Conservation (phyloP, 225 moss, liverwort and hornwort species). For the Takakia lepidozioides region DNA sequence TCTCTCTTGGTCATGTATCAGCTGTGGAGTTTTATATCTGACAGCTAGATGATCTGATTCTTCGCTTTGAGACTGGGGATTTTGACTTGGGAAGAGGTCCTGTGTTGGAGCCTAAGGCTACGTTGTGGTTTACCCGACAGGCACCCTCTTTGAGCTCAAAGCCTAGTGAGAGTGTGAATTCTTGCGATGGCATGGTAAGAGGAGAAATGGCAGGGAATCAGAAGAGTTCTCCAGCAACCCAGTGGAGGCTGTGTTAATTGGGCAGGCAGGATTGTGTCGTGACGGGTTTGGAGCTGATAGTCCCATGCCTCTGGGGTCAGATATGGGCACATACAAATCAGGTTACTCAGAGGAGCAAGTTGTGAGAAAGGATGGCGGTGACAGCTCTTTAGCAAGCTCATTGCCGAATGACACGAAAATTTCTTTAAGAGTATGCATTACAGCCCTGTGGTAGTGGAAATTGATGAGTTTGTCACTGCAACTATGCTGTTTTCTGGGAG, state of each 20-base stretch:
- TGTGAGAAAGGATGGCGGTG: no score
- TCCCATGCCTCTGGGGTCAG: no score
- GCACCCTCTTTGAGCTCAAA: not conserved
- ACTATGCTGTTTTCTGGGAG: conserved; percentile 10
- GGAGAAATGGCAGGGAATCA: not conserved
- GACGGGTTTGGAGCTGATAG: conserved; percentile 2
- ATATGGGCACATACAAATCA: no score
- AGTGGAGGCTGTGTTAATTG: not conserved
- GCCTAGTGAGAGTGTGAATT: not conserved
- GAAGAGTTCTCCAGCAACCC: not conserved
- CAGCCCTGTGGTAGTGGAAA: not conserved
- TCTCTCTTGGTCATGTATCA: not conserved
- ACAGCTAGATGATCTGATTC: not conserved
- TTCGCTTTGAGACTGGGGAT: not conserved
- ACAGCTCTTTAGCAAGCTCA: conserved; percentile 1
- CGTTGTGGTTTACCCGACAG: conserved; percentile 1
- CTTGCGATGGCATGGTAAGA: not conserved
- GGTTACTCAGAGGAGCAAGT: no score
- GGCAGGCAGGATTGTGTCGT: conserved; percentile 2
- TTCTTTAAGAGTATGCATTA: no score
- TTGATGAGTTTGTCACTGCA: conserved; percentile 4
- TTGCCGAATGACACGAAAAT: no score
- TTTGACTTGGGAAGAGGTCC: not conserved
- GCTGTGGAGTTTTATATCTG: not conserved
- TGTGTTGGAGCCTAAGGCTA: not conserved